Base-by-base conservation (phyloP, 108 stramenopile species). In the Ochromonas danica region DNA sequence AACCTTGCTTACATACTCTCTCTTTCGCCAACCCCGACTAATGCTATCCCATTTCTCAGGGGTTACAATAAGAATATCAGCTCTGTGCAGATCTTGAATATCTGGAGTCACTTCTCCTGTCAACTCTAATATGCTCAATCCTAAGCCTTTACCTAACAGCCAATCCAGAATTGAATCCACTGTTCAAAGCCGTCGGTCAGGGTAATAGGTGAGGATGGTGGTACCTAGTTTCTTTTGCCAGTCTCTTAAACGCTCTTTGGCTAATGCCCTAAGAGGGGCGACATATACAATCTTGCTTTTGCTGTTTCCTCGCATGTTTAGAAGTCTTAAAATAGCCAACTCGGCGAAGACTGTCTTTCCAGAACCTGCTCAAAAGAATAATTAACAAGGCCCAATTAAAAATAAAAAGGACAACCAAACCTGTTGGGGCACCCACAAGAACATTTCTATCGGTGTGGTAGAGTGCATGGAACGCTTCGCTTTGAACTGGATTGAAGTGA, bases 21-120 rank as follows among this genome's bases (percentile, higher is more conserved):
- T 79, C n/a, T 87, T 88, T 78, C 90, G 88, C 97, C 97, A 99
- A 10, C 92, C 91, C 70, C 98, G 83, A 35, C 95, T 92, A 71
- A 98, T 91, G 38, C 96, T 87, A 81, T 99, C 98, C 95, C 95
- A 99, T 83, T 99, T 99, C 85, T 99, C 98, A 30, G 98, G 98
- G 28, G 98, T 99, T 75, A 96, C 95, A 38, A 99, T 89, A 1
- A 99, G 86, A 33, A 99, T 89, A 80, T 97, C 97, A 39, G 97
- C 94, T 10, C 88, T 88, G 43, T 88, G 87, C 39, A 99, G 87
- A 3, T 90, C 88, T 43, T 82, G 70, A 39, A 84, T 85, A 75
- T 96, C 95, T 78, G 98, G 96, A 38, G 93, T 94, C 36, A 92
- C 92, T 70, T 99, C 98, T 36, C 98, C 98, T 30, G 95, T 96